Percentiles rank a stretch among this genome's conserved stretches.
Evolutionary conservation across 2,329 filamentous ascomycete species (phyloP).

Genomic region (Fusarium sp.): DNA sequence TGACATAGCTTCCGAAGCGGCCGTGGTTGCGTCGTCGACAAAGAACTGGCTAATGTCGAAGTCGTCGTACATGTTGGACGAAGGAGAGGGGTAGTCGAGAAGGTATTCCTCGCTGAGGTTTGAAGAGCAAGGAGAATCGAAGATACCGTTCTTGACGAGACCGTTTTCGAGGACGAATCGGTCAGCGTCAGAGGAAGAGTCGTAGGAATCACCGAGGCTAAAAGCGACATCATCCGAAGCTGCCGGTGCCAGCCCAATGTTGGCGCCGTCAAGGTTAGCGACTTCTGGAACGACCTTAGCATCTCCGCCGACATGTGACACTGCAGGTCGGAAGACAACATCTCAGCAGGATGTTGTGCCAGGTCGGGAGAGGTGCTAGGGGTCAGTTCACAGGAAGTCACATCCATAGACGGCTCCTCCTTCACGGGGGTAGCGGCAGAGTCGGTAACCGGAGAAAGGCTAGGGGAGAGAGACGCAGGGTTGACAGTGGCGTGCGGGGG

Average conservation of each 20-base stretch:
- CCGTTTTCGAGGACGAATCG: constrained; percentile 80
- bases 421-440: constrained; percentile 44
- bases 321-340: constrained; percentile 99
- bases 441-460: constrained; percentile 65
- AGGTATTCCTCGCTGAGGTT: constrained; percentile 42
- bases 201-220: constrained; percentile 76
- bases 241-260: constrained; percentile 62
- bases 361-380: constrained; percentile 75
- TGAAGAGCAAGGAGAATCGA: constrained; percentile 77
- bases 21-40: constrained; percentile 61
- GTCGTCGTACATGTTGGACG: constrained; percentile 59
- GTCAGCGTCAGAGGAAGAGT: constrained; percentile 78
- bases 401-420: constrained; percentile 43
- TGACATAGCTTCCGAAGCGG: constrained; percentile 61
- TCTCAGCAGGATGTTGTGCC: constrained; percentile 99
- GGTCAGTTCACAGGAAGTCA: constrained; percentile 41
- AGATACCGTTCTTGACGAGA: constrained; percentile 57
- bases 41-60: constrained; percentile 68
- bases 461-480: constrained; percentile 71
- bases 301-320: constrained; percentile 93
- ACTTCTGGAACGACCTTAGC: constrained; percentile 59
- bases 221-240: constrained; percentile 71
- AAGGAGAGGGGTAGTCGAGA: constrained; percentile 63
- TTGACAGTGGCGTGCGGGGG: constrained; percentile 64
- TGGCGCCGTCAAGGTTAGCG: constrained; percentile 54